A percentile compares a stretch with the other conserved stretches of the same genome.
phyloP scores from a whole-genome alignment of 805 yeast genomes.

The Zygoascus biomembranicola region DNA sequence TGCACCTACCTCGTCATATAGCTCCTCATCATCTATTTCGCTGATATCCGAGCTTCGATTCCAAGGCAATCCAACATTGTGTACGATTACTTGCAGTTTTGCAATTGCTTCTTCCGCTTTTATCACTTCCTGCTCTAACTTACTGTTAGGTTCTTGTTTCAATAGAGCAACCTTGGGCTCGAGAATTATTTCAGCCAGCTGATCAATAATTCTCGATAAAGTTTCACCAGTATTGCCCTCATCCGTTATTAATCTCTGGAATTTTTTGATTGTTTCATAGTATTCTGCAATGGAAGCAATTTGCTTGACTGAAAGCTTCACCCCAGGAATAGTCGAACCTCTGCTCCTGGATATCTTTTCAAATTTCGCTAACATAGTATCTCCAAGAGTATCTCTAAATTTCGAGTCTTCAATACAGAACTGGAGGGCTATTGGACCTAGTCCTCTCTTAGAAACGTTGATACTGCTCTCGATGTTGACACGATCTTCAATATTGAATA shows the following conservation, averaged over 20 bases:
- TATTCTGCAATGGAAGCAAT: not conserved
- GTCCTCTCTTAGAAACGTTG: slow-evolving; percentile 53
- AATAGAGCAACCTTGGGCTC: not conserved
- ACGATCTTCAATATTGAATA: slow-evolving; percentile 50
- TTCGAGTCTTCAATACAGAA: slow-evolving; percentile 20
- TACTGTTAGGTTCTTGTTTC: not conserved
- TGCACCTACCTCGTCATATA: not conserved
- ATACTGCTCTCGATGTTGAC: slow-evolving; percentile 52
- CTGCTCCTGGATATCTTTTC: not conserved
- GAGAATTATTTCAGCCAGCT: not conserved
- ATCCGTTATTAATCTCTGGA: not conserved
- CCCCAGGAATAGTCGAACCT: not conserved
- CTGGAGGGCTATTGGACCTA: slow-evolving; percentile 50
- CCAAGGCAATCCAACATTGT: not conserved
- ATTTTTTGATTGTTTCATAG: not conserved
- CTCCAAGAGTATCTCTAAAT: not conserved
- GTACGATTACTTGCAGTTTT: slow-evolving; percentile 1
- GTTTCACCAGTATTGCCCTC: not conserved
- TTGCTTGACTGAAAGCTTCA: slow-evolving; percentile 6
- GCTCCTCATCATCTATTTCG: slow-evolving; percentile 1
- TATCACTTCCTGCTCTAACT: not conserved
- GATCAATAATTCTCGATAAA: not conserved
- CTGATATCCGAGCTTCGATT: not conserved
- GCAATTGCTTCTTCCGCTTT: not conserved
- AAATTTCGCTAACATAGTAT: not conserved